phyloP scores from a whole-genome alignment of 257 asterid genomes.

The Cynanchum wilfordii region DNA sequence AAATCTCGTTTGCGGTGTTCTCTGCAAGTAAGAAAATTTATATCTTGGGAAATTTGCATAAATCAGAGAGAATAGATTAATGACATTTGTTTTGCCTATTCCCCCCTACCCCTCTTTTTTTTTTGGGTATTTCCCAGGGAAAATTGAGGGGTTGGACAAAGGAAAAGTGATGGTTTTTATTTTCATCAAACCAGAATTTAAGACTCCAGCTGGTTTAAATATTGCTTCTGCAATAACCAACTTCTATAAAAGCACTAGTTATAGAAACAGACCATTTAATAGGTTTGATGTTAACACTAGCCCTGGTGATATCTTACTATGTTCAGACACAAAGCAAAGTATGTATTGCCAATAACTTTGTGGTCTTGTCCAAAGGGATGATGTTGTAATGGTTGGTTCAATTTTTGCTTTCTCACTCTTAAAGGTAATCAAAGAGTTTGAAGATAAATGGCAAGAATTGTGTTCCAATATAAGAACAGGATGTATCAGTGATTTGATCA shows the following conservation, averaged over 20 bases:
- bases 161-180: neutral
- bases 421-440: neutral
- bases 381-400: constrained; percentile 1
- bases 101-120: neutral
- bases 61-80: neutral
- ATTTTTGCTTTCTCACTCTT: neutral
- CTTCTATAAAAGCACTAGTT: neutral
- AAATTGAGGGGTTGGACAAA: neutral
- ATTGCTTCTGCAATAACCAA: neutral
- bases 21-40: neutral
- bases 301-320: constrained; percentile 5
- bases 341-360: constrained; percentile 6
- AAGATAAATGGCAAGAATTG: neutral
- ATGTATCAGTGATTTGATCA: constrained; percentile 8
- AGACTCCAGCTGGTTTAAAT: constrained; percentile 3
- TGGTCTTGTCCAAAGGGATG: neutral
- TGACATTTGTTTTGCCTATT: no score
- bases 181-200: neutral
- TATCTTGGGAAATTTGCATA: no score
- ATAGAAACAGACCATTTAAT: neutral
- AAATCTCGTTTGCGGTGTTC: neutral
- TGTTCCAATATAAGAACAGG: constrained; percentile 4
- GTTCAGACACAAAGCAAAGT: constrained; percentile 5
- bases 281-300: neutral
- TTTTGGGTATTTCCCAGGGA: neutral